phyloP scores from a whole-genome alignment of 148 eudicot genomes.

The Limonium bicolor region DNA sequence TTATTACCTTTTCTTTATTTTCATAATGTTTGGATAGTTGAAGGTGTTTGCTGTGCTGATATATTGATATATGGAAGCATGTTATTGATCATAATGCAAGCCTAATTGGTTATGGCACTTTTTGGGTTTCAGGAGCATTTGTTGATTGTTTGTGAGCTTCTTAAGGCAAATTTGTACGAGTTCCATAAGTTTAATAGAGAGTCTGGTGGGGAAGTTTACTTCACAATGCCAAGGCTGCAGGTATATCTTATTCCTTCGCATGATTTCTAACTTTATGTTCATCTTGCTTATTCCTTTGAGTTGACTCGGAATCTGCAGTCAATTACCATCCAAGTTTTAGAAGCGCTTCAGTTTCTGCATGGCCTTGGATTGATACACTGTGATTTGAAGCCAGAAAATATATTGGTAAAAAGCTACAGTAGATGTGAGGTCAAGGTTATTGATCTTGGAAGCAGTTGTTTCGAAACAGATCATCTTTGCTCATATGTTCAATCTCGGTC shows the following conservation, averaged over 20 bases:
- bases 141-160: conserved; percentile 95
- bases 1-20: no score
- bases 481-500: conserved; percentile 97
- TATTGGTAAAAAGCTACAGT: conserved; percentile 94
- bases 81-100: no score
- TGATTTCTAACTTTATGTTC: neutral
- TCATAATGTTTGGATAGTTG: no score
- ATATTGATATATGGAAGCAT: no score
- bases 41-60: no score
- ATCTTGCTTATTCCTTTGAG: conserved; percentile 1
- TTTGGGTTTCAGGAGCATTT: conserved; percentile 92
- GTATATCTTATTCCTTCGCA: conserved; percentile 20
- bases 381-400: conserved; percentile 98
- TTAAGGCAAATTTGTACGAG: conserved; percentile 94
- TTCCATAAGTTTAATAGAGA: conserved; percentile 98
- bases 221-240: conserved; percentile 99
- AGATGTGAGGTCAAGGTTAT: conserved; percentile 99
- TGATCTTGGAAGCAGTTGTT: conserved; percentile 98
- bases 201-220: conserved; percentile 99
- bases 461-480: conserved; percentile 95
- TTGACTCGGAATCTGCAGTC: conserved; percentile 43
- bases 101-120: neutral
- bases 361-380: conserved; percentile 97
- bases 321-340: conserved; percentile 87
- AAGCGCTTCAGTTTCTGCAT: conserved; percentile 82